Evolutionary conservation across 75 land plant species (phyloP).

Genomic region (Sequoiadendron giganteum): DNA sequence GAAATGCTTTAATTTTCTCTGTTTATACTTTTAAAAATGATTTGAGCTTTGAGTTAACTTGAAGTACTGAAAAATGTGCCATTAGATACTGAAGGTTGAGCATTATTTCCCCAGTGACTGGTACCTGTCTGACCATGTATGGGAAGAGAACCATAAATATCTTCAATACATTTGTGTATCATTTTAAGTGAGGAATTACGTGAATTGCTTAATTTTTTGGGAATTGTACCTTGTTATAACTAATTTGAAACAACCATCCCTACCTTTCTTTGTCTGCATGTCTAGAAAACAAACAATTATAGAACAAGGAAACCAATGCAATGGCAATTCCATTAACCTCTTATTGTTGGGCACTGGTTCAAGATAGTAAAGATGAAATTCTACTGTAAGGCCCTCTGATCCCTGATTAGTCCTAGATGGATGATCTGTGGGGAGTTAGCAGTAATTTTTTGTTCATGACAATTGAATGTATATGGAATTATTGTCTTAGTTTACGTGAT

Average conservation of each 20-base stretch:
- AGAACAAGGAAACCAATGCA: background rate
- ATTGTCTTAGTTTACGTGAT: background rate
- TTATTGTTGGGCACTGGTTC: background rate
- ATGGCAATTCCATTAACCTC: background rate
- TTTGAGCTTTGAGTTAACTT: background rate
- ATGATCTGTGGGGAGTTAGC: background rate
- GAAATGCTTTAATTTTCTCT: background rate
- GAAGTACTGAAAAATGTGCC: background rate
- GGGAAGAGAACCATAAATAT: background rate
- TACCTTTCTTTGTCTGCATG: background rate
- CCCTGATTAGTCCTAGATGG: background rate
- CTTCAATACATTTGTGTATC: background rate
- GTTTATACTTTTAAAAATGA: background rate
- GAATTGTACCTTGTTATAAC: background rate
- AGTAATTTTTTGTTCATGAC: background rate
- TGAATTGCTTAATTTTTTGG: background rate
- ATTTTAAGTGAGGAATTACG: background rate
- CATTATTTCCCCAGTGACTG: background rate
- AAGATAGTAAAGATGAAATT: background rate
- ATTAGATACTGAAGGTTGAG: background rate
- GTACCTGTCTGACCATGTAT: background rate
- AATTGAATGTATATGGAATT: background rate
- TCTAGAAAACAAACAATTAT: background rate
- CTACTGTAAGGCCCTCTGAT: background rate
- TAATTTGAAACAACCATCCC: background rate